phyloP scores from a whole-genome alignment of 345 rosid genomes.

The Citropsis articulata region DNA sequence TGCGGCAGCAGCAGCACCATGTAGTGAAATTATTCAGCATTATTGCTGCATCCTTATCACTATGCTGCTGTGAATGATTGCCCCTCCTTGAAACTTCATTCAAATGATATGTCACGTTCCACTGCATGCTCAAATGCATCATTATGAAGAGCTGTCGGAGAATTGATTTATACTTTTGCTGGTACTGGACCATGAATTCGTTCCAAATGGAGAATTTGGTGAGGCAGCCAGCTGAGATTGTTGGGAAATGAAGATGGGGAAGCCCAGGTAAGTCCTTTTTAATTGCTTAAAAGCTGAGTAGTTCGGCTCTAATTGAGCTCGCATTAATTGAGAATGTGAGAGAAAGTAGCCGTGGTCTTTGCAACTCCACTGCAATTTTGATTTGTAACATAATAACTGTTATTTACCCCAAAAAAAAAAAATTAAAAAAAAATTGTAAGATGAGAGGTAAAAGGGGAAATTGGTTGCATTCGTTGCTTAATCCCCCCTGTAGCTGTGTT shows the following conservation, averaged over 20 bases:
- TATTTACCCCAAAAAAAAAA: constrained; percentile 6
- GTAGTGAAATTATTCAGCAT: constrained; percentile 2
- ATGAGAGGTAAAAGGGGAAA: constrained; percentile 33
- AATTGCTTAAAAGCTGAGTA: constrained; percentile 22
- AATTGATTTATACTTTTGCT: neutral
- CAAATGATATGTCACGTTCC: neutral
- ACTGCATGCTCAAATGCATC: neutral
- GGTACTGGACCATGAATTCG: constrained; percentile 22
- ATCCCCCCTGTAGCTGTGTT: constrained; percentile 14
- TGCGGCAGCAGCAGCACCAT: constrained; percentile 12
- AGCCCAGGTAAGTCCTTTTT: constrained; percentile 24
- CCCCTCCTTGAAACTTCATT: neutral
- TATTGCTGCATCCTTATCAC: constrained; percentile 15
- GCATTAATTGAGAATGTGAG: constrained; percentile 30
- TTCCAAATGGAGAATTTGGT: constrained; percentile 16
- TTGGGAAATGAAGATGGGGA: constrained; percentile 10
- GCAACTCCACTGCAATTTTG: constrained; percentile 47
- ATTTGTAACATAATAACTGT: constrained; percentile 50
- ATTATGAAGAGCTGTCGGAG: neutral
- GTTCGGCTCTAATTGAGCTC: constrained; percentile 25
- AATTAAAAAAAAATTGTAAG: constrained; percentile 29
- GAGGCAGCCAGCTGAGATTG: constrained; percentile 13
- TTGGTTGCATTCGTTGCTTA: constrained; percentile 36
- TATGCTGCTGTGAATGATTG: constrained; percentile 6
- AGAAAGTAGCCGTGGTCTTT: constrained; percentile 25